phyloP scores from a whole-genome alignment of 257 asterid species.

The Anisodus acutangulus region DNA sequence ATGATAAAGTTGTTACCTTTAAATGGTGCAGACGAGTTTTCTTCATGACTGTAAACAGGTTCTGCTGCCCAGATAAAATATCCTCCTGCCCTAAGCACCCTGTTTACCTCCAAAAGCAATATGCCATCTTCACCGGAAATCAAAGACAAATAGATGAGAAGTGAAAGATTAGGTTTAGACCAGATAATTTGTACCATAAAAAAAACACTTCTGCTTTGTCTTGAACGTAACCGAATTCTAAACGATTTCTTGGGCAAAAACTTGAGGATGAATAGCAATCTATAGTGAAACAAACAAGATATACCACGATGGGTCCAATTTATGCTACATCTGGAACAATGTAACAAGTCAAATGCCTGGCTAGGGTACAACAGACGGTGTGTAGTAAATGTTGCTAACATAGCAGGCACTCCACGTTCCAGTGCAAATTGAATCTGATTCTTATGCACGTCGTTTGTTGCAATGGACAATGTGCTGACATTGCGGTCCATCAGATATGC shows the following conservation, averaged over 20 bases:
- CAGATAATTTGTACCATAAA: neutral
- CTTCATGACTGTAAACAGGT: slow-evolving; percentile 88
- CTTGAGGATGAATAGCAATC: neutral
- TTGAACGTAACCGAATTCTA: neutral
- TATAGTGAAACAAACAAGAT: slow-evolving; percentile 25
- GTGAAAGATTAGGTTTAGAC: neutral
- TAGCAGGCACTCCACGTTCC: slow-evolving; percentile 94
- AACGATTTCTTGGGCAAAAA: neutral
- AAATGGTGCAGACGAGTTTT: slow-evolving; percentile 46
- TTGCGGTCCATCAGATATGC: slow-evolving; percentile 77
- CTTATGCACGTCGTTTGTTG: slow-evolving; percentile 92
- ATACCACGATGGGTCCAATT: slow-evolving; percentile 96
- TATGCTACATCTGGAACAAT: slow-evolving; percentile 91
- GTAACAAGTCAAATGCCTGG: slow-evolving; percentile 89
- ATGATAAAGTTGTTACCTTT: slow-evolving; percentile 43
- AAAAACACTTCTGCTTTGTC: neutral
- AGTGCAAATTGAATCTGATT: slow-evolving; percentile 96
- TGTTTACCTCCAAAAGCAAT: slow-evolving; percentile 85
- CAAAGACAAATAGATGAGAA: neutral
- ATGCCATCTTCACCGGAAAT: slow-evolving; percentile 65
- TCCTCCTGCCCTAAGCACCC: slow-evolving; percentile 94
- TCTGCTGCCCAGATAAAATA: slow-evolving; percentile 95
- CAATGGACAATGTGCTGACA: slow-evolving; percentile 79
- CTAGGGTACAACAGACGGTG: slow-evolving; percentile 77
- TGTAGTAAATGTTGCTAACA: slow-evolving; percentile 85